Conservation (phyloP, 129 eudicot genomes). For the Arctium minus region DNA sequence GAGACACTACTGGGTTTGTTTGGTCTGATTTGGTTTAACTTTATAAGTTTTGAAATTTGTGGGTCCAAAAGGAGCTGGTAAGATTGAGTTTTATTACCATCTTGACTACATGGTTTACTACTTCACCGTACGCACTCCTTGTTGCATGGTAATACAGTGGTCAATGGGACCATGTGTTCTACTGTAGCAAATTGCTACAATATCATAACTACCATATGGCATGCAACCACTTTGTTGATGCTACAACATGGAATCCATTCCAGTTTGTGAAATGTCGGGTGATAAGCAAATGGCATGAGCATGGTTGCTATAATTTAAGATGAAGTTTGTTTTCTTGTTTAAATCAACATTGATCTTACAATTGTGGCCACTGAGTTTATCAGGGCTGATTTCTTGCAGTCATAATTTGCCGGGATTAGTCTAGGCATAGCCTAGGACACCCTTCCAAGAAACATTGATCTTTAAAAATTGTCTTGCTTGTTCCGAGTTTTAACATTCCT, state of each 20-base stretch:
- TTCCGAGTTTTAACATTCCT: constrained; percentile 10
- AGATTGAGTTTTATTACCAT: background rate
- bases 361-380: no score
- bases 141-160: background rate
- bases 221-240: background rate
- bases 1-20: no score
- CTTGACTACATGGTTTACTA: background rate
- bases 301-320: background rate
- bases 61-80: background rate
- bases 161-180: background rate
- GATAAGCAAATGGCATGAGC: background rate
- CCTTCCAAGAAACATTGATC: background rate
- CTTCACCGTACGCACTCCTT: background rate
- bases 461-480: background rate
- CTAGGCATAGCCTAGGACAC: no score
- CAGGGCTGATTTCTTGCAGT: no score
- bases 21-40: no score
- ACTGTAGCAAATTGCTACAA: background rate
- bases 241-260: background rate
- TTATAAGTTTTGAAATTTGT: background rate
- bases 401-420: no score
- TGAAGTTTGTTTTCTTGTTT: background rate
- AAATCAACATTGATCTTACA: background rate
- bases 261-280: background rate
- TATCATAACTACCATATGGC: background rate